These are phyloP conservation scores for Acorus calamus DNA, from an alignment of 106 monocot species.

Conservation along the genomic window DNA sequence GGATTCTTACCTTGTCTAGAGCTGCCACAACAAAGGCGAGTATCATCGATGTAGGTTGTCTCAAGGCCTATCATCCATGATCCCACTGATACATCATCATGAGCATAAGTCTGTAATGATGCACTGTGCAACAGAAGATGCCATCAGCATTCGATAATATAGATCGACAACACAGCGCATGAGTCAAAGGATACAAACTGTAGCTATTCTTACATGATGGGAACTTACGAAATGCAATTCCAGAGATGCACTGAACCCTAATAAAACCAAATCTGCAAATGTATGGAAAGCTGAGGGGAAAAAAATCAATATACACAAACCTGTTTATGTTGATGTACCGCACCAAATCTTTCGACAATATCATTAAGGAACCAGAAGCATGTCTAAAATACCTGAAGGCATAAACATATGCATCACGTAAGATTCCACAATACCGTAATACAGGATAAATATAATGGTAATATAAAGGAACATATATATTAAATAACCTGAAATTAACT, in stretches of 20 bases:
- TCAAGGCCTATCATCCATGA: conserved; percentile 98
- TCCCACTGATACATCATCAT: conserved; percentile 82
- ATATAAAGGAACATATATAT: too few species aligned
- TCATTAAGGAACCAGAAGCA: conserved; percentile 73
- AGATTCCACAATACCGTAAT: too few species aligned
- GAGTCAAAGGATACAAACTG: too few species aligned
- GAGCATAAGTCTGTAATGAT: conserved; percentile 75
- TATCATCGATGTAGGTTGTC: conserved; percentile 78
- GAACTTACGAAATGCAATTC: too few species aligned
- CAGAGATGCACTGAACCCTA: too few species aligned
- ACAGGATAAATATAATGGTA: too few species aligned
- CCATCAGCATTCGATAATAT: too few species aligned
- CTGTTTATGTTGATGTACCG: conserved; percentile 87
- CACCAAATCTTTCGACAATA: conserved; percentile 83
- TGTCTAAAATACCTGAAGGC: conserved; percentile 84
- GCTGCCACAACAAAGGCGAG: conserved; percentile 80
- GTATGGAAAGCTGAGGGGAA: background rate
- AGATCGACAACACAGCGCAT: too few species aligned
- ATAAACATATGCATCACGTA: background rate
- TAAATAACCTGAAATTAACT: too few species aligned
- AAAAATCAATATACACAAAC: conserved; percentile 15
- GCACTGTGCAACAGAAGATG: conserved; percentile 30
- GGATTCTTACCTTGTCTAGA: conserved; percentile 52
- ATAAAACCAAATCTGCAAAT: background rate
- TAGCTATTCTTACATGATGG: too few species aligned